Evolutionary conservation across 768 basidiomycete species (phyloP).

Genomic region (Auriscalpium orientale): DNA sequence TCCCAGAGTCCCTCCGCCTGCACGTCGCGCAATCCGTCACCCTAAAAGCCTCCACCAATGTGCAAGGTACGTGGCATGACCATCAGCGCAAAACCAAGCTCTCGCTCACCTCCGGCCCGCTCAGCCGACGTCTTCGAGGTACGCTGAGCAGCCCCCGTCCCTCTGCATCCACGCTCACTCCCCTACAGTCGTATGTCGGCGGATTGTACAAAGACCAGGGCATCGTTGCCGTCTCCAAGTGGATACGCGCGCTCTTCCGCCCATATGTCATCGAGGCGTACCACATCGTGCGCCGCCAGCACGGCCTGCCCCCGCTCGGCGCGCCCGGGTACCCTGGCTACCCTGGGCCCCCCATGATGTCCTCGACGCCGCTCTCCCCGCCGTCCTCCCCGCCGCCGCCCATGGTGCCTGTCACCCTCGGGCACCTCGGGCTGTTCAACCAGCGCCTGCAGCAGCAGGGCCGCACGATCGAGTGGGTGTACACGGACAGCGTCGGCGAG

Average conservation of each 20-base stretch:
- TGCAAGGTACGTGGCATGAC: slow-evolving; percentile 50
- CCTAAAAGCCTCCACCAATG: slow-evolving; percentile 55
- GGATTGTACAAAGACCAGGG: slow-evolving; percentile 70
- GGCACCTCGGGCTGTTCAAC: slow-evolving; percentile 77
- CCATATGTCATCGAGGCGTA: slow-evolving; percentile 63
- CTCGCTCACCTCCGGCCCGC: slow-evolving; percentile 3
- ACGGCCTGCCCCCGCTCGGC: slow-evolving; percentile 47
- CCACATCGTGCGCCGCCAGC: slow-evolving; percentile 51
- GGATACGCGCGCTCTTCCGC: slow-evolving; percentile 55
- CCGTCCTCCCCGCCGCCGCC: slow-evolving; percentile 2
- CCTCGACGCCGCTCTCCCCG: slow-evolving; percentile 7
- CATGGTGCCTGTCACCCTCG: slow-evolving; percentile 28
- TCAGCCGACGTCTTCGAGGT: slow-evolving; percentile 79
- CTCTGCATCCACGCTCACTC: background rate
- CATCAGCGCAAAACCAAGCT: slow-evolving; percentile 4
- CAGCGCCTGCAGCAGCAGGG: slow-evolving; percentile 58
- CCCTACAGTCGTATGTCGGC: slow-evolving; percentile 63
- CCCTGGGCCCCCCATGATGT: slow-evolving; percentile 7
- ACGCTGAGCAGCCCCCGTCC: slow-evolving; percentile 13
- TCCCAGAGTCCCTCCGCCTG: slow-evolving; percentile 53
- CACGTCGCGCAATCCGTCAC: slow-evolving; percentile 71
- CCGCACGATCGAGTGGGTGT: slow-evolving; percentile 64
- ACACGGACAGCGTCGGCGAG: slow-evolving; percentile 38
- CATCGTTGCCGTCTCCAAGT: slow-evolving; percentile 42
- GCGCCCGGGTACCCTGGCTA: slow-evolving; percentile 23